Conservation (phyloP, 2,329 filamentous ascomycete genomes). For the Atkinsonella texensis region DNA sequence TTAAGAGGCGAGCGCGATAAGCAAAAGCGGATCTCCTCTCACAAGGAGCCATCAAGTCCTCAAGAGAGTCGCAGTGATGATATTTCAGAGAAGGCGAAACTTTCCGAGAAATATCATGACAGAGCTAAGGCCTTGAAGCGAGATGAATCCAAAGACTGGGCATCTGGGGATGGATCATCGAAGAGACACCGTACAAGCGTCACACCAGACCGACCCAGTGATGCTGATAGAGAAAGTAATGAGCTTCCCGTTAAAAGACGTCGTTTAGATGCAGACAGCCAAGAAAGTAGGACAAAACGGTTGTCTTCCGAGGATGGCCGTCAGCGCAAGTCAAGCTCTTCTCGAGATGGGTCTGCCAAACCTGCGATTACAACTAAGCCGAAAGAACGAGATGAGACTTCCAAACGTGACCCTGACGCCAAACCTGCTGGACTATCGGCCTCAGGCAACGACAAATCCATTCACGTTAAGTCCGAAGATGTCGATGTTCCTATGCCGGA, state of each 20-base stretch:
- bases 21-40: slow-evolving; percentile 34
- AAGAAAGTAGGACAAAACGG: slow-evolving; percentile 35
- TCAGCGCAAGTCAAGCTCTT: slow-evolving; percentile 27
- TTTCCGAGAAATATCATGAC: slow-evolving; percentile 45
- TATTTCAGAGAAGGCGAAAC: slow-evolving; percentile 31
- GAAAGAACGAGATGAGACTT: slow-evolving; percentile 31
- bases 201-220: slow-evolving; percentile 42
- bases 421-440: slow-evolving; percentile 28
- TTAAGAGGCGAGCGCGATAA: slow-evolving; percentile 47
- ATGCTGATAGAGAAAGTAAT: slow-evolving; percentile 38
- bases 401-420: slow-evolving; percentile 20
- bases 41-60: slow-evolving; percentile 42
- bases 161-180: slow-evolving; percentile 37
- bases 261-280: slow-evolving; percentile 41
- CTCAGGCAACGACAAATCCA: slow-evolving; percentile 32
- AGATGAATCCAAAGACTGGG: slow-evolving; percentile 46
- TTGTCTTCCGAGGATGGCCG: slow-evolving; percentile 34
- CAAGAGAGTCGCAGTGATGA: slow-evolving; percentile 39
- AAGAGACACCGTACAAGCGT: slow-evolving; percentile 49
- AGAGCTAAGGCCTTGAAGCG: slow-evolving; percentile 48
- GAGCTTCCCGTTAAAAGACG: slow-evolving; percentile 44
- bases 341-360: slow-evolving; percentile 28
- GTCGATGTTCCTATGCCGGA: slow-evolving; percentile 45
- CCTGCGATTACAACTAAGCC: slow-evolving; percentile 19
- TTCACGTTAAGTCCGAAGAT: slow-evolving; percentile 47